Conservation (phyloP, 2,329 filamentous ascomycete genomes). For the Diaporthe vaccinii region DNA sequence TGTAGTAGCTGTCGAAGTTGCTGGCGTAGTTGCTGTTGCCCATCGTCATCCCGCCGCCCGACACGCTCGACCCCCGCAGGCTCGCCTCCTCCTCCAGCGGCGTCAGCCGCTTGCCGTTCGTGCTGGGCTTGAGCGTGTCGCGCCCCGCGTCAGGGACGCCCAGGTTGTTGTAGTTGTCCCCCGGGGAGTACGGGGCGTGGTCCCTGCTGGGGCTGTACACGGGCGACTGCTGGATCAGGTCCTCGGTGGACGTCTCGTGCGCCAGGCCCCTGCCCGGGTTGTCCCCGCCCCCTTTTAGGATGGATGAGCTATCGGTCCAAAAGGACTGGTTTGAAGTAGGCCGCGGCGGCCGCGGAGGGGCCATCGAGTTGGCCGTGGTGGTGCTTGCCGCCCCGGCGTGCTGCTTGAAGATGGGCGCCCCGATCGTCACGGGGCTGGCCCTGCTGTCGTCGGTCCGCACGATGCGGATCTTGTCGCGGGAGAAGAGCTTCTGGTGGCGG, state of each 20-base stretch:
- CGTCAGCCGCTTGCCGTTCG: conserved; percentile 23
- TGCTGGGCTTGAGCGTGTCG: conserved; percentile 30
- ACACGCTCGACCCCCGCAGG: conserved; percentile 17
- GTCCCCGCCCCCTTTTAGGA: neutral
- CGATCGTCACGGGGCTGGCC: conserved; percentile 13
- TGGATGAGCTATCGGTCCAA: conserved; percentile 17
- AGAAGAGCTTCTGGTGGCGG: conserved; percentile 4
- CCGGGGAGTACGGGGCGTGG: neutral
- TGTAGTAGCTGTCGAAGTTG: conserved; percentile 16
- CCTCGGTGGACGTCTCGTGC: conserved; percentile 18
- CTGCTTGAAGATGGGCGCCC: conserved; percentile 22
- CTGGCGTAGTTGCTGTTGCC: neutral
- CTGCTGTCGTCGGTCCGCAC: conserved; percentile 2
- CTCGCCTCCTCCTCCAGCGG: conserved; percentile 27
- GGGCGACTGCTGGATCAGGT: conserved; percentile 22
- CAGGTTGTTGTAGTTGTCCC: neutral
- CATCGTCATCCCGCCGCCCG: conserved; percentile 2
- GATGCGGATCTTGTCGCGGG: conserved; percentile 25
- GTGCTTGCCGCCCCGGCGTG: neutral
- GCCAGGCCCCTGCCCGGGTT: neutral
- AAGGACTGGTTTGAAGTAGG: conserved; percentile 27
- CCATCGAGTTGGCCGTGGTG: neutral
- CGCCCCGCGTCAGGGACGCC: neutral
- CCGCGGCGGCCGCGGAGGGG: neutral
- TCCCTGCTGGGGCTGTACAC: neutral